These are phyloP conservation scores for Chrysochromulina tobinii DNA, from an alignment of 78 protist species.

Conservation along the genomic window DNA sequence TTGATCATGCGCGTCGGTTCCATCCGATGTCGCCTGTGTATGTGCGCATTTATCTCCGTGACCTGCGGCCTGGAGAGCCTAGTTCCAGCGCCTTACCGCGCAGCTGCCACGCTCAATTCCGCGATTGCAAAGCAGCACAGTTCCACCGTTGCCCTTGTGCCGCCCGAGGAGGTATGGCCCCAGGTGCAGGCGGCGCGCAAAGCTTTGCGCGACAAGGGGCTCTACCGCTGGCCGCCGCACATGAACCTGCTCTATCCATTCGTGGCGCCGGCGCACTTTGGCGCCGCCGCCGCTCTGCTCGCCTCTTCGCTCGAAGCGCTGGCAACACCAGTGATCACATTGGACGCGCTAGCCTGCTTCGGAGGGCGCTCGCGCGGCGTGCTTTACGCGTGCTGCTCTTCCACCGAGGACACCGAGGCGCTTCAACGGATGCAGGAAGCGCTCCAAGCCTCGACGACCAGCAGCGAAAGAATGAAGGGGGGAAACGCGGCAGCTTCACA, in stretches of 20 bases:
- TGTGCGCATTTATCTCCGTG: too few relatives aligned
- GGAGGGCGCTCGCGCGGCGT: background rate
- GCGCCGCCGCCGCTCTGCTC: background rate
- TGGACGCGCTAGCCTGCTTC: background rate
- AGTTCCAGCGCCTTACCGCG: too few relatives aligned
- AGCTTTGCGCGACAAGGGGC: background rate
- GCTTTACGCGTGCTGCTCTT: background rate
- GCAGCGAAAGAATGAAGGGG: background rate
- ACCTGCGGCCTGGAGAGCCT: too few relatives aligned
- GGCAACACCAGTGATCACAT: background rate
- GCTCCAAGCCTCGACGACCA: background rate
- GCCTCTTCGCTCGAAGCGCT: background rate
- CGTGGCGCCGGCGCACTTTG: background rate
- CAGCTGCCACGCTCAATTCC: too few relatives aligned
- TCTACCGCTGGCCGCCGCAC: slow-evolving; percentile 41
- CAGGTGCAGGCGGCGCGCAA: background rate
- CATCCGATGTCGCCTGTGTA: too few relatives aligned
- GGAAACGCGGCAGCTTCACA: background rate
- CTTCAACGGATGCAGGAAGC: background rate
- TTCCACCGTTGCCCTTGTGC: slow-evolving; percentile 10
- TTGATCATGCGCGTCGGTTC: too few relatives aligned
- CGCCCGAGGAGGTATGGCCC: slow-evolving; percentile 7
- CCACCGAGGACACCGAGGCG: background rate
- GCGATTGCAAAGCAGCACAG: background rate
- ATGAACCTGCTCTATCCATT: slow-evolving; percentile 36